These are phyloP conservation scores for Phytophthora palmivora DNA, from an alignment of 352 stramenopile species.

Conservation along the genomic window DNA sequence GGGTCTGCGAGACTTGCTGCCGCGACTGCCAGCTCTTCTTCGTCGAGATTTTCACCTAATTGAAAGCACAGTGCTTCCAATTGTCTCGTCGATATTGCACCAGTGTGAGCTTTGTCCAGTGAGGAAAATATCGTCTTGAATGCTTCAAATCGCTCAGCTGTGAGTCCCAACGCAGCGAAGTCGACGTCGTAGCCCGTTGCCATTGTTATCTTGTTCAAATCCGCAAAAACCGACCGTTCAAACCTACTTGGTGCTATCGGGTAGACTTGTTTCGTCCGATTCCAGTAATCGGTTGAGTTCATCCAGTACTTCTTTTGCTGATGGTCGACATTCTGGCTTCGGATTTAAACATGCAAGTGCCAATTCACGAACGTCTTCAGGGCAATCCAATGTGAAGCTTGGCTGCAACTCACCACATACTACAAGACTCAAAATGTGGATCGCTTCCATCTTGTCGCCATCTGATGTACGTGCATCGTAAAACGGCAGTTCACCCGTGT, in stretches of 20 bases:
- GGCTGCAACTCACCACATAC: conserved; percentile 12
- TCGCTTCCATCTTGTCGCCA: conserved; percentile 17
- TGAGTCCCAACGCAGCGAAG: conserved; percentile 54
- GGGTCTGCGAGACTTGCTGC: conserved; percentile 56
- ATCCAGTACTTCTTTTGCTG: conserved; percentile 36
- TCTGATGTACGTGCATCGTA: conserved; percentile 22
- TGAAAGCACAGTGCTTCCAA: conserved; percentile 67
- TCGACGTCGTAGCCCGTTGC: conserved; percentile 54
- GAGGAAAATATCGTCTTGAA: conserved; percentile 63
- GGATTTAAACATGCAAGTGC: conserved; percentile 13
- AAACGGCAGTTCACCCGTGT: conserved; percentile 23
- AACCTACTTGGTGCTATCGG: neutral
- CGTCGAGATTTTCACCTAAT: conserved; percentile 64
- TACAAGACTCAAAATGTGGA: conserved; percentile 17
- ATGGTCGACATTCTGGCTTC: conserved; percentile 35
- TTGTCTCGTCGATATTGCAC: conserved; percentile 61
- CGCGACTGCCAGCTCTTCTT: conserved; percentile 61
- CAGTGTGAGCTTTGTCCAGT: conserved; percentile 56
- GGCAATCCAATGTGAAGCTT: conserved; percentile 20
- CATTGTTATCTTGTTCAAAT: conserved; percentile 13
- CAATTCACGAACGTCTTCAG: conserved; percentile 13
- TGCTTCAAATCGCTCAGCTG: conserved; percentile 58
- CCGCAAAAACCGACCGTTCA: conserved; percentile 21
- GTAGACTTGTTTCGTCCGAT: conserved; percentile 1
- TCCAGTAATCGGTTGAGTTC: conserved; percentile 32